phyloP scores from a whole-genome alignment of 441 rosid species.

The Dalechampia spathulata region DNA sequence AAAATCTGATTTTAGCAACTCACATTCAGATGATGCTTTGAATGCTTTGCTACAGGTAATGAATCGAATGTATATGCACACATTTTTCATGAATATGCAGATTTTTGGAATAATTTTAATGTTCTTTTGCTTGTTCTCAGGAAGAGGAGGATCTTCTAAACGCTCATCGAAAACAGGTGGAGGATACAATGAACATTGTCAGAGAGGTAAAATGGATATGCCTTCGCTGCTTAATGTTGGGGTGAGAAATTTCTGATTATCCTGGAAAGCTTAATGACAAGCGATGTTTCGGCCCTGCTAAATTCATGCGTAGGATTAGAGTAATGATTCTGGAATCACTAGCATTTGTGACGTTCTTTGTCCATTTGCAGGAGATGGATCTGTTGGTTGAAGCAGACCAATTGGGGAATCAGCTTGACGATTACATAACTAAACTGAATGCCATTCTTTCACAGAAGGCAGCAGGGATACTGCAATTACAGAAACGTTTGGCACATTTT shows the following conservation, averaged over 20 bases:
- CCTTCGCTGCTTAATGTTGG: background rate
- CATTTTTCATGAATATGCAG: background rate
- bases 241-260: background rate
- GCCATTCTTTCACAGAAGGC: constrained; percentile 53
- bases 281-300: background rate
- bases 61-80: background rate
- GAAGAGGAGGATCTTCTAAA: constrained; percentile 65
- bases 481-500: constrained; percentile 43
- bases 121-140: constrained; percentile 23
- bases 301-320: background rate
- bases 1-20: constrained; percentile 38
- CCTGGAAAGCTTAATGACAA: background rate
- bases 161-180: constrained; percentile 62
- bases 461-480: constrained; percentile 50
- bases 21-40: constrained; percentile 47
- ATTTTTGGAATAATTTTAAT: background rate
- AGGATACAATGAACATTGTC: constrained; percentile 60
- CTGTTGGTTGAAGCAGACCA: constrained; percentile 59
- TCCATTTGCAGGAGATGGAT: constrained; percentile 47
- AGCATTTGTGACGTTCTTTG: background rate
- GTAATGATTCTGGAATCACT: background rate
- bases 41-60: constrained; percentile 51
- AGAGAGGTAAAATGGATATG: constrained; percentile 33
- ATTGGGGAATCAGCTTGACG: constrained; percentile 58
- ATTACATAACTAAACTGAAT: constrained; percentile 40